A percentile compares a stretch with the other conserved stretches of the same genome.
Evolutionary conservation across 305 asterid species (phyloP).

Genomic region (Solanum aculeatissimum): DNA sequence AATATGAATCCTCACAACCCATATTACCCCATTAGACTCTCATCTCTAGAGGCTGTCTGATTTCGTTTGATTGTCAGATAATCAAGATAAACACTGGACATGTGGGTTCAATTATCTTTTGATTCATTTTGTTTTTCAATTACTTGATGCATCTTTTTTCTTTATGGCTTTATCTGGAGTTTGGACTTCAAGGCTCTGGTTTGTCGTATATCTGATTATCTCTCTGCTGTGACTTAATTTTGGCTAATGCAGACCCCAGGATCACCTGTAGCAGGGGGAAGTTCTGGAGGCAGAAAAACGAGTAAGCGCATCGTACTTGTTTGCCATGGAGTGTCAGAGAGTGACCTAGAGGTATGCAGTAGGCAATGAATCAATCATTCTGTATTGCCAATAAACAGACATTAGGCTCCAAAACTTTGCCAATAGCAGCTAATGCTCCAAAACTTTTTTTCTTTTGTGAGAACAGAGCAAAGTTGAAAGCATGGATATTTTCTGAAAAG

Average conservation of each 20-base stretch:
- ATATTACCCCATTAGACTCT: neutral
- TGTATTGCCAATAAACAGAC: neutral
- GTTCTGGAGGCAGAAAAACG: conserved; percentile 67
- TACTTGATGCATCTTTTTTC: neutral
- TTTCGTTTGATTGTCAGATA: neutral
- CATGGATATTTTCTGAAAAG: neutral
- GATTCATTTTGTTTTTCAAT: neutral
- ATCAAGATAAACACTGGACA: neutral
- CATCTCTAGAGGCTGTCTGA: neutral
- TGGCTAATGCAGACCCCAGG: conserved; percentile 83
- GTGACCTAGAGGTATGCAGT: conserved; percentile 32
- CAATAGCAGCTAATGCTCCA: neutral
- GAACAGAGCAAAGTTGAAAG: neutral
- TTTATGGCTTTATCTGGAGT: conserved; percentile 16
- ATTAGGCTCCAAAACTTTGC: too few relatives aligned
- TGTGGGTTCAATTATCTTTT: neutral
- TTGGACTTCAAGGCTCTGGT: neutral
- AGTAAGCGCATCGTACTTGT: conserved; percentile 54
- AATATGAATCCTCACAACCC: neutral
- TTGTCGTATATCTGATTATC: conserved; percentile 37
- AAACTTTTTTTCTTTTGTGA: neutral
- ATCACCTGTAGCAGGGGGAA: conserved; percentile 57
- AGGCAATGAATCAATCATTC: neutral
- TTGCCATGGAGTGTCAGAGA: conserved; percentile 50
- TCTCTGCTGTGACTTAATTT: conserved; percentile 22